Conservation (phyloP, 129 eudicot genomes). For the Deinandra increscens region DNA sequence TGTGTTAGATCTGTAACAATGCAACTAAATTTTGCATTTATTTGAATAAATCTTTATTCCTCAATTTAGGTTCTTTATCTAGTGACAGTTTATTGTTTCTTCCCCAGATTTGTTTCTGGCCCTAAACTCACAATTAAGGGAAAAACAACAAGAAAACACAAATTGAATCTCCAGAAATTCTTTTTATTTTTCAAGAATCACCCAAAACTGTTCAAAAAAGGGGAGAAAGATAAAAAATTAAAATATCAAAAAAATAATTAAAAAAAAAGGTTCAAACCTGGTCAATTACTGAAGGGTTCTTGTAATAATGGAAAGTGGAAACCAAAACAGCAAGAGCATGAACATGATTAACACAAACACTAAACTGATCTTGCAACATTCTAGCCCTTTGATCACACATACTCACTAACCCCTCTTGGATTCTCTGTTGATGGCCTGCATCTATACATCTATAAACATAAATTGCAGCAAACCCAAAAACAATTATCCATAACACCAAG, state of each 20-base stretch:
- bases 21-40: slow-evolving; percentile 25
- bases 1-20: slow-evolving; percentile 8
- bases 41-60: neutral
- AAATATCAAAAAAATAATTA: too few species aligned
- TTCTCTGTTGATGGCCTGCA: slow-evolving; percentile 21
- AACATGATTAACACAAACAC: slow-evolving; percentile 80
- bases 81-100: neutral
- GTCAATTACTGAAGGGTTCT: slow-evolving; percentile 75
- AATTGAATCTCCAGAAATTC: neutral
- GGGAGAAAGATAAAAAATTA: too few species aligned
- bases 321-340: slow-evolving; percentile 84
- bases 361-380: slow-evolving; percentile 84
- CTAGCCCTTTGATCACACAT: slow-evolving; percentile 91
- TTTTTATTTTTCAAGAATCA: neutral
- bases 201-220: neutral
- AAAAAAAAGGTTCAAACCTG: slow-evolving; percentile 42
- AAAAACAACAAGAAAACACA: neutral
- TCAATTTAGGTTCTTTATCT: neutral
- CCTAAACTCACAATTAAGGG: slow-evolving; percentile 15
- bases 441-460: slow-evolving; percentile 41
- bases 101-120: slow-evolving; percentile 14
- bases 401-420: slow-evolving; percentile 62
- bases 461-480: slow-evolving; percentile 27
- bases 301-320: slow-evolving; percentile 75
- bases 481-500: slow-evolving; percentile 41